These are phyloP conservation scores for Naganishia sp. DNA, from an alignment of 1,284 basidiomycete species.

Conservation along the genomic window DNA sequence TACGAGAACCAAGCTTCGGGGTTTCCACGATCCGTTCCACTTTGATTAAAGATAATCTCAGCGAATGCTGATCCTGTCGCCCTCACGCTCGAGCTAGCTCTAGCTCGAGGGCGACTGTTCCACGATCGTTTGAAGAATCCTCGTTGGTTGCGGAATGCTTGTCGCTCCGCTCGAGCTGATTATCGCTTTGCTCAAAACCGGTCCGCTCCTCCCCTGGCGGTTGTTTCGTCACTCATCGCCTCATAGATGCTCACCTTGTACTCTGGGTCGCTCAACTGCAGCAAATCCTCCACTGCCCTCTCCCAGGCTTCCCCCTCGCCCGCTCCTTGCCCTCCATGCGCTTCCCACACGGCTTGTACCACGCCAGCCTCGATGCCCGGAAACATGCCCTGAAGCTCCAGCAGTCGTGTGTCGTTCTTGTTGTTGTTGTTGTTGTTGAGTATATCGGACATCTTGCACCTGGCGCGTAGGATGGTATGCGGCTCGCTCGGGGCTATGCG, in stretches of 20 bases:
- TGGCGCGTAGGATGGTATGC: neutral
- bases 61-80: no score
- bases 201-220: neutral
- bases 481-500: no score
- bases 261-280: conserved; percentile 33
- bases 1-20: neutral
- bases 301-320: conserved; percentile 2
- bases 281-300: conserved; percentile 23
- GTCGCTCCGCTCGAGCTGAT: no score
- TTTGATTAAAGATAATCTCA: no score
- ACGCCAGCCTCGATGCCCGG: conserved; percentile 25
- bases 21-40: no score
- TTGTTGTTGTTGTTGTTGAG: neutral
- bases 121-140: no score
- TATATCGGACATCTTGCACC: neutral
- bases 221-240: neutral
- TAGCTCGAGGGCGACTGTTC: no score
- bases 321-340: neutral
- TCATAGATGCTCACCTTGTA: conserved; percentile 29
- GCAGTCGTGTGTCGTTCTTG: neutral
- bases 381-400: conserved; percentile 26
- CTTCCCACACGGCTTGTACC: conserved; percentile 23
- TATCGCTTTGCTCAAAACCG: no score
- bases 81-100: no score
- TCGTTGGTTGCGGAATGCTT: no score